A percentile compares a stretch with the other conserved stretches of the same genome.
These are phyloP conservation scores for Melocanna baccifera DNA, from an alignment of 176 grass and related monocot genomes.

Conservation along the genomic window DNA sequence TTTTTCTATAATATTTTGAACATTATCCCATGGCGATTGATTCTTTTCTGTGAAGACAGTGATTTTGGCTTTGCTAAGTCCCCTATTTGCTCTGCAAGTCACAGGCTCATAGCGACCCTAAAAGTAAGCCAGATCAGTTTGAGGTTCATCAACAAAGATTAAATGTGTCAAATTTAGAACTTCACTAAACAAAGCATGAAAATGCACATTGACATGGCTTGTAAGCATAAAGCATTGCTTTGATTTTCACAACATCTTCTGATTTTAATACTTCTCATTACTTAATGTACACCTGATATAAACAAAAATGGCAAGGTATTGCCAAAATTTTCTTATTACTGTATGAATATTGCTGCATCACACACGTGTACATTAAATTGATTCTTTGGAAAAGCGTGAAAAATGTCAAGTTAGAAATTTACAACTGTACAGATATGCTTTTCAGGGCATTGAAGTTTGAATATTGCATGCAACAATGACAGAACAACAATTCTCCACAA, in stretches of 20 bases:
- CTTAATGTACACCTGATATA: not conserved
- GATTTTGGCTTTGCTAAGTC: not conserved
- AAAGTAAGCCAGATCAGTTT: not conserved
- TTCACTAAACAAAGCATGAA: not conserved
- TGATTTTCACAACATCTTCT: not conserved
- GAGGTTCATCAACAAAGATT: not conserved
- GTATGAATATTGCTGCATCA: not conserved
- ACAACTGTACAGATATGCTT: not conserved
- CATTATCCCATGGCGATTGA: not conserved
- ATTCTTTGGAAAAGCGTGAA: conserved; percentile 15
- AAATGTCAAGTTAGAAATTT: not conserved
- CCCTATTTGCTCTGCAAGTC: not conserved
- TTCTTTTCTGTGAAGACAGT: not conserved
- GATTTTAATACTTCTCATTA: not conserved
- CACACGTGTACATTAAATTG: not conserved
- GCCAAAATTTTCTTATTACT: not conserved
- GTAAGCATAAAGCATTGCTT: not conserved
- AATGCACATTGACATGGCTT: not conserved
- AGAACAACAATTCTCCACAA: not conserved
- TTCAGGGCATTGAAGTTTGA: not conserved
- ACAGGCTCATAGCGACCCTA: not conserved
- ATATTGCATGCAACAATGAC: not conserved
- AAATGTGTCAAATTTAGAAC: not conserved
- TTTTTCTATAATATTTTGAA: not conserved
- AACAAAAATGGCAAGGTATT: conserved; percentile 1